These are phyloP conservation scores for Kodamaea hsintzibuensis DNA, from an alignment of 805 yeast species.

Conservation along the genomic window DNA sequence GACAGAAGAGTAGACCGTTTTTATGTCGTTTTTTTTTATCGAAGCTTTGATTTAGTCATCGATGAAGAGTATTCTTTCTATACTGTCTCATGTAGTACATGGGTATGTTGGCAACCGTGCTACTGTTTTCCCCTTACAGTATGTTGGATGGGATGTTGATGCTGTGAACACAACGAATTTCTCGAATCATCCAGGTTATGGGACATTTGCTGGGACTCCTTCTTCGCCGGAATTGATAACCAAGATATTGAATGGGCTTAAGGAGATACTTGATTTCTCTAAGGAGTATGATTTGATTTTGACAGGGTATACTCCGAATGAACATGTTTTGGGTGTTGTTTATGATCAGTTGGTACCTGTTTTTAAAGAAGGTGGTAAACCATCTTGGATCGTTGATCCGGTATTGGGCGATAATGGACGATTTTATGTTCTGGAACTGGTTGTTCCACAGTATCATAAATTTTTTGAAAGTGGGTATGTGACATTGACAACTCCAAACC, in stretches of 20 bases:
- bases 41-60: neutral
- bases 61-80: conserved; percentile 16
- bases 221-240: conserved; percentile 46
- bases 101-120: conserved; percentile 96
- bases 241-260: conserved; percentile 57
- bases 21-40: neutral
- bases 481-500: conserved; percentile 67
- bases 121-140: conserved; percentile 85
- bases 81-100: conserved; percentile 91
- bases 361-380: conserved; percentile 19
- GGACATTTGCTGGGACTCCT: conserved; percentile 59
- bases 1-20: neutral
- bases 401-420: conserved; percentile 90
- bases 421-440: conserved; percentile 65
- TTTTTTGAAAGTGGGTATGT: conserved; percentile 47
- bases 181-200: conserved; percentile 93
- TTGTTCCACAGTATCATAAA: conserved; percentile 52
- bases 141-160: conserved; percentile 91
- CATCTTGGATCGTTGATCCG: conserved; percentile 79
- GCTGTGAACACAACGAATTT: conserved; percentile 83
- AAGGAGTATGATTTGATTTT: conserved; percentile 60
- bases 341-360: conserved; percentile 40
- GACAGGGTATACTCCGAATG: conserved; percentile 78
- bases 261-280: conserved; percentile 41
- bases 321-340: conserved; percentile 53